Percentiles rank a stretch among this genome's conserved stretches.
phyloP scores from a whole-genome alignment of 495 filamentous ascomycete species.

The Hypoxylon lienhwacheense region DNA sequence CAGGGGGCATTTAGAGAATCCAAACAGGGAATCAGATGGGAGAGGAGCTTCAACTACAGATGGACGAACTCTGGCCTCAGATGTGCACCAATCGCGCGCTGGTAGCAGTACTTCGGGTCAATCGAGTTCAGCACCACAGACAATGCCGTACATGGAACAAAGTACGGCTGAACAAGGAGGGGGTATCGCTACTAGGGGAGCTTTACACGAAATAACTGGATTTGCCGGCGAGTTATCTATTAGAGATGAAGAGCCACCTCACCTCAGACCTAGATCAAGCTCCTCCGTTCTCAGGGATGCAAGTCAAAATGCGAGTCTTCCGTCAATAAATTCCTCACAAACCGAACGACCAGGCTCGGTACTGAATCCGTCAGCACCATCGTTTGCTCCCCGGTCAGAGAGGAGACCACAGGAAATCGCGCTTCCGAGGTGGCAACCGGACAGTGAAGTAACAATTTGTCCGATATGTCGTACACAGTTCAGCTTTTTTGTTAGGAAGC shows the following conservation, averaged over 20 bases:
- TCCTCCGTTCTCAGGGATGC: not conserved
- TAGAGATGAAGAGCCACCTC: not conserved
- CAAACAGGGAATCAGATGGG: not conserved
- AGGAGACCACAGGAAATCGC: slow-evolving; percentile 40
- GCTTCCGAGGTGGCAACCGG: slow-evolving; percentile 83
- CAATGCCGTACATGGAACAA: not conserved
- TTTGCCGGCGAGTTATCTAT: not conserved
- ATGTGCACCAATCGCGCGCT: not conserved
- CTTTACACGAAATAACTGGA: slow-evolving; percentile 8
- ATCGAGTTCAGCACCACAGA: not conserved
- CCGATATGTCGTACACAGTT: slow-evolving; percentile 80
- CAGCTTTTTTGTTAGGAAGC: slow-evolving; percentile 84
- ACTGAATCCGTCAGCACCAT: slow-evolving; percentile 26
- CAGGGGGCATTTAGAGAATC: not conserved
- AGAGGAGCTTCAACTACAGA: not conserved
- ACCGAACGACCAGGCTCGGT: not conserved
- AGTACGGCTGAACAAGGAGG: slow-evolving; percentile 3
- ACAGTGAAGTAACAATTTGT: slow-evolving; percentile 73
- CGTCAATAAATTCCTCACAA: not conserved
- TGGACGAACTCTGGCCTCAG: not conserved
- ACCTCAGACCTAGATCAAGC: not conserved
- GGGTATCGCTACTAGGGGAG: slow-evolving; percentile 12
- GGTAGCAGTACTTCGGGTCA: not conserved
- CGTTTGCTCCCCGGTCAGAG: slow-evolving; percentile 11
- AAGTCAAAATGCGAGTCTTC: not conserved